Conservation (phyloP, 1,284 basidiomycete genomes). For the Trichosporon sp. region DNA sequence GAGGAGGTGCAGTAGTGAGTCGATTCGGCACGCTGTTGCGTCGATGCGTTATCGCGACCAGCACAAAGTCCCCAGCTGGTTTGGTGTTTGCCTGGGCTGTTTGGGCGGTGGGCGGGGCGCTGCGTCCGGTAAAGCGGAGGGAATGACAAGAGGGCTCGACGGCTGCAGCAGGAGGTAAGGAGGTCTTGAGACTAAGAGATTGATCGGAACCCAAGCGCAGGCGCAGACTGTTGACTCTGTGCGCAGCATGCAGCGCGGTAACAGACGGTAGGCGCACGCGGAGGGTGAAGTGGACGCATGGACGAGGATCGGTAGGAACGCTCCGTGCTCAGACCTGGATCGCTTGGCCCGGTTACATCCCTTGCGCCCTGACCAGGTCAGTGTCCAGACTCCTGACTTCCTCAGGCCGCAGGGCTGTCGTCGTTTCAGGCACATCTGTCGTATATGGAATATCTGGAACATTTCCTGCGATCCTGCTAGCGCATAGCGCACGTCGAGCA, state of each 20-base stretch:
- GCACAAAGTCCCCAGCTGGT: background rate
- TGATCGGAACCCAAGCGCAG: background rate
- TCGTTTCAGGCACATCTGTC: background rate
- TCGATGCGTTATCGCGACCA: background rate
- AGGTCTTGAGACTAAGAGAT: background rate
- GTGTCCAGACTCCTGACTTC: background rate
- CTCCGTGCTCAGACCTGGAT: background rate
- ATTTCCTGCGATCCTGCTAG: background rate
- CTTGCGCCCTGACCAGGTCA: background rate
- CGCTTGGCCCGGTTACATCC: background rate
- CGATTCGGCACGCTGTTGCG: background rate
- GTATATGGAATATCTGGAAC: background rate
- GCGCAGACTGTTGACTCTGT: background rate
- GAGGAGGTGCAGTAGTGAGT: background rate
- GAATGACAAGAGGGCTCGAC: background rate
- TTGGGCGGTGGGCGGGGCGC: background rate
- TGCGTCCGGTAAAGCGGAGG: background rate
- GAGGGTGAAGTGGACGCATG: no score
- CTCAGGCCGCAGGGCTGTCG: background rate
- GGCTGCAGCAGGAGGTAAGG: background rate
- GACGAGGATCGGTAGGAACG: background rate
- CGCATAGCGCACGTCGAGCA: no score
- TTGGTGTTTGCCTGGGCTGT: background rate
- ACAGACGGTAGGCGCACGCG: background rate
- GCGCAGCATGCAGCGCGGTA: background rate